These are phyloP conservation scores for Stramenopiles sp. DNA, from an alignment of 352 stramenopile genomes.

Conservation along the genomic window DNA sequence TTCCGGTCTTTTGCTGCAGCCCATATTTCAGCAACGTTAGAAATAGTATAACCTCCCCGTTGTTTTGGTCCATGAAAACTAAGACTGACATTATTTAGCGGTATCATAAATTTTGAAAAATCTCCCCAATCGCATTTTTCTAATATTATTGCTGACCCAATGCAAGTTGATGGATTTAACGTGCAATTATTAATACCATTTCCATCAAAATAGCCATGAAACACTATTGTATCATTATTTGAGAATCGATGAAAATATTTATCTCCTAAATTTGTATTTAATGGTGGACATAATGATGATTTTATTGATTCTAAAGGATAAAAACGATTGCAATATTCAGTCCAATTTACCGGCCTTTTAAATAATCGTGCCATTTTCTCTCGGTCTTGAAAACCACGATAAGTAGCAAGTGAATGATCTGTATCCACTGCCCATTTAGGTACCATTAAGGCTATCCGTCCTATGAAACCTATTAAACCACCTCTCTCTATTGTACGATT, in stretches of 20 bases:
- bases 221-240: not conserved
- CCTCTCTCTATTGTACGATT: not conserved
- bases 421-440: not conserved
- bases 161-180: not conserved
- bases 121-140: not conserved
- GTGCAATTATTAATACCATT: not conserved
- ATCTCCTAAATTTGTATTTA: not conserved
- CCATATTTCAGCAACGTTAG: not conserved
- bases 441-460: not conserved
- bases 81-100: not conserved
- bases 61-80: not conserved
- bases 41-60: not conserved
- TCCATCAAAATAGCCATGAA: not conserved
- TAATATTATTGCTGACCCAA: not conserved
- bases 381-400: not conserved
- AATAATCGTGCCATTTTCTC: constrained; percentile 3
- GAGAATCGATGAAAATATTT: not conserved
- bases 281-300: not conserved
- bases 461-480: not conserved
- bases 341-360: not conserved
- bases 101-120: constrained; percentile 5
- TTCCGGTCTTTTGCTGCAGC: not conserved
- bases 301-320: not conserved
- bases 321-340: constrained; percentile 1
- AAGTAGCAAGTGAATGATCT: not conserved